Percentiles rank a stretch among this genome's conserved stretches.
Conservation (phyloP, 2,329 filamentous ascomycete species). For the Westerdykella sp. region DNA sequence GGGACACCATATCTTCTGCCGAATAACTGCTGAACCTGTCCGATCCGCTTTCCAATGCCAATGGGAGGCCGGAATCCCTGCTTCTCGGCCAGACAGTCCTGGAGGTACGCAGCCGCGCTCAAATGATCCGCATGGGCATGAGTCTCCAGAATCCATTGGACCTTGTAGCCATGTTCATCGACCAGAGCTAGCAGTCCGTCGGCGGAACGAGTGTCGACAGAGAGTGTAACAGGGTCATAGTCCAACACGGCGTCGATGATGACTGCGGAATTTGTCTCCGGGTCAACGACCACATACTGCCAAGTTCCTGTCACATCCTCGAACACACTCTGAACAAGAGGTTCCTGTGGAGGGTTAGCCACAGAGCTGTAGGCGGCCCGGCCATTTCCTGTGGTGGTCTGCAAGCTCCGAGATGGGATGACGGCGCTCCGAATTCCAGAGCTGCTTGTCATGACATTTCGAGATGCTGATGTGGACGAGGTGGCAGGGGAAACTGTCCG, state of each 20-base stretch:
- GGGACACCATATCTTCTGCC: constrained; percentile 45
- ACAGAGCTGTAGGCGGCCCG: not conserved
- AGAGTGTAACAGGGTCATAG: constrained; percentile 43
- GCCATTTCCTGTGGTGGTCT: too few relatives aligned
- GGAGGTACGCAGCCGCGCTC: constrained; percentile 54
- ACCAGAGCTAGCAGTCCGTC: constrained; percentile 47
- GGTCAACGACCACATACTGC: constrained; percentile 57
- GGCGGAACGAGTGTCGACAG: constrained; percentile 48
- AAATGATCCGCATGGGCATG: constrained; percentile 58
- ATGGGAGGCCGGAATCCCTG: constrained; percentile 41
- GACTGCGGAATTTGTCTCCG: constrained; percentile 42
- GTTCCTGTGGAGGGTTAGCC: not conserved
- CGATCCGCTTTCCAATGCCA: constrained; percentile 53
- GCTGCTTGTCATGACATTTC: too few relatives aligned
- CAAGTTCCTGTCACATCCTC: constrained; percentile 48
- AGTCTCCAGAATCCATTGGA: constrained; percentile 55
- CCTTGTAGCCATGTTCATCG: constrained; percentile 41
- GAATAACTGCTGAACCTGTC: constrained; percentile 48
- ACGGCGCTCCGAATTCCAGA: too few relatives aligned
- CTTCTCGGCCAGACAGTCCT: constrained; percentile 27
- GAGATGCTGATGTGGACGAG: too few relatives aligned
- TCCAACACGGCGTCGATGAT: constrained; percentile 60
- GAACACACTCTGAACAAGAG: constrained; percentile 13
- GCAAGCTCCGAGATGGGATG: too few relatives aligned
- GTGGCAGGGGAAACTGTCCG: too few relatives aligned